Percentiles rank a stretch among this genome's conserved stretches.
Evolutionary conservation across 1,284 basidiomycete genomes (phyloP).

Genomic region (Marasmius tenuissimus): DNA sequence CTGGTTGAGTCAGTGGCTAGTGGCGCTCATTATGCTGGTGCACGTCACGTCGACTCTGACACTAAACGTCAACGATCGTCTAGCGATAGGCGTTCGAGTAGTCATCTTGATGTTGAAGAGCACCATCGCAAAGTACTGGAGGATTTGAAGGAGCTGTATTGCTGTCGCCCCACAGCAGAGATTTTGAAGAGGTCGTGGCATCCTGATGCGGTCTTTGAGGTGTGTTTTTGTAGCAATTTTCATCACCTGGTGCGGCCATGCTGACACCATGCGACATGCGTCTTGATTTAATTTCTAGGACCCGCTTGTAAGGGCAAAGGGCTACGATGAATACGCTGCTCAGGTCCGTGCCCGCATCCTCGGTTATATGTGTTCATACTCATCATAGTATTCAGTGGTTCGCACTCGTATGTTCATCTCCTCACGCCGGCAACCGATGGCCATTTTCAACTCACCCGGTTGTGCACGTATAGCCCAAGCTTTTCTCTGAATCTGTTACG

Average conservation of each 20-base stretch:
- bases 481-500: conserved; percentile 52
- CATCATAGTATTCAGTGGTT: conserved; percentile 46
- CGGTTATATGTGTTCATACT: conserved; percentile 8
- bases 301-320: conserved; percentile 49
- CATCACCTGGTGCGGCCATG: background rate
- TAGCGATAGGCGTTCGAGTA: conserved; percentile 23
- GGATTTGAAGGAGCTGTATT: conserved; percentile 62
- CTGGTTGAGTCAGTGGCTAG: conserved; percentile 55
- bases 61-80: conserved; percentile 33
- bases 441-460: background rate
- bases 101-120: conserved; percentile 34
- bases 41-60: conserved; percentile 33
- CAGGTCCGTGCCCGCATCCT: conserved; percentile 38
- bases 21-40: conserved; percentile 59
- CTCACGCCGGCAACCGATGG: conserved; percentile 3
- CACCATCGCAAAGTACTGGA: conserved; percentile 44
- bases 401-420: conserved; percentile 45
- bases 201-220: conserved; percentile 61
- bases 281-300: conserved; percentile 34
- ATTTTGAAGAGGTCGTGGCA: conserved; percentile 62
- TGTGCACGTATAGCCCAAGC: conserved; percentile 43
- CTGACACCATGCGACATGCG: background rate
- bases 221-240: conserved; percentile 18
- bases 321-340: conserved; percentile 52
- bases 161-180: conserved; percentile 51